These are phyloP conservation scores for Hypoxylon fragiforme DNA, from an alignment of 495 filamentous ascomycete genomes.

Conservation along the genomic window DNA sequence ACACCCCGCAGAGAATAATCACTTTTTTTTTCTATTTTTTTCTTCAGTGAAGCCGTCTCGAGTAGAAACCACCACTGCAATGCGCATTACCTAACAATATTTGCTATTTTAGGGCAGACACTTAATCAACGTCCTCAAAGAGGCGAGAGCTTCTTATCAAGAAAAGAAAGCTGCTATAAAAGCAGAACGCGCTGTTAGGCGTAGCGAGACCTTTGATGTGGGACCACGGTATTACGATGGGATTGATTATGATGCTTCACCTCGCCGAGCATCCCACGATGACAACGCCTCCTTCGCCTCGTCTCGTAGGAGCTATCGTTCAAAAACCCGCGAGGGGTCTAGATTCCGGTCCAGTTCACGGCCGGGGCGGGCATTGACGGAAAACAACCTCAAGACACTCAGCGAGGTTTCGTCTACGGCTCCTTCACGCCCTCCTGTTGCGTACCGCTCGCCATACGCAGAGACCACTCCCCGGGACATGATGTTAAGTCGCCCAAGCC, in stretches of 20 bases:
- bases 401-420: constrained; percentile 48
- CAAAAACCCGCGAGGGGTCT: constrained; percentile 26
- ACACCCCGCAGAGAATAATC: constrained; percentile 20
- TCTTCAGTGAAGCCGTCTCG: background rate
- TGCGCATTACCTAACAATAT: constrained; percentile 15
- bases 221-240: constrained; percentile 34
- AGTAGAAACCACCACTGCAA: background rate
- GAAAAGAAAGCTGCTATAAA: constrained; percentile 79
- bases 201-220: constrained; percentile 50
- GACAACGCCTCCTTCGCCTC: constrained; percentile 44
- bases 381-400: constrained; percentile 46
- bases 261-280: constrained; percentile 40
- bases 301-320: constrained; percentile 41
- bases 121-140: constrained; percentile 80
- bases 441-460: constrained; percentile 48
- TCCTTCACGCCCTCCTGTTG: constrained; percentile 44
- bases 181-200: constrained; percentile 58
- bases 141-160: constrained; percentile 81
- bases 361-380: constrained; percentile 43
- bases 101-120: constrained; percentile 72
- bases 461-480: constrained; percentile 47
- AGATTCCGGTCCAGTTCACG: constrained; percentile 34
- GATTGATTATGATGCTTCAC: constrained; percentile 20
- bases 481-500: constrained; percentile 41
- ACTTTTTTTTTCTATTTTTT: background rate